Evolutionary conservation across 2,329 filamentous ascomycete species (phyloP).

Genomic region (Aspergillus piperis): DNA sequence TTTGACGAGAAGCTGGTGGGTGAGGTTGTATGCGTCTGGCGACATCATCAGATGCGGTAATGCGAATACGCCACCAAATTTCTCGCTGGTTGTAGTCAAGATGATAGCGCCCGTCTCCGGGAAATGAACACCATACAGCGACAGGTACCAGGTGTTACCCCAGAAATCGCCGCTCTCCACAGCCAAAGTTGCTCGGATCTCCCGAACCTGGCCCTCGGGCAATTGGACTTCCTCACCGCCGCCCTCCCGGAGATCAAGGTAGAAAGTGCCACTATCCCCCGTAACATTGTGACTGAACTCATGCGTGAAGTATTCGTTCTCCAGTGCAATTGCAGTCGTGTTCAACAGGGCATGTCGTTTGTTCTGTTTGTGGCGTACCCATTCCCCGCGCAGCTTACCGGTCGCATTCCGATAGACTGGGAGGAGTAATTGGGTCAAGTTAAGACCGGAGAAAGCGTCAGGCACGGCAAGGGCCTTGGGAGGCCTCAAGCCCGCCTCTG

Average conservation of each 20-base stretch:
- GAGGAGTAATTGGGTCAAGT: slow-evolving; percentile 45
- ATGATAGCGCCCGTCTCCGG: slow-evolving; percentile 76
- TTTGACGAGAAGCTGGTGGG: slow-evolving; percentile 67
- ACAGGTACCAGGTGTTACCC: slow-evolving; percentile 76
- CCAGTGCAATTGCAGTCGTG: slow-evolving; percentile 64
- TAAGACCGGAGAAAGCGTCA: slow-evolving; percentile 29
- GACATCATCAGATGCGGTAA: slow-evolving; percentile 78
- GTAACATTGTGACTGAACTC: slow-evolving; percentile 82
- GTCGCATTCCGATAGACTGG: slow-evolving; percentile 77
- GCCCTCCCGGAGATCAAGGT: slow-evolving; percentile 65
- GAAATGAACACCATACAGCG: slow-evolving; percentile 83
- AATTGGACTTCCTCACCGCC: slow-evolving; percentile 40
- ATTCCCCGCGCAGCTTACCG: slow-evolving; percentile 73
- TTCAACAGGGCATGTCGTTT: slow-evolving; percentile 58
- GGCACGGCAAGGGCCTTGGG: slow-evolving; percentile 31
- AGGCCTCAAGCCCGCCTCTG: slow-evolving; percentile 33
- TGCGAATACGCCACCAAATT: slow-evolving; percentile 88
- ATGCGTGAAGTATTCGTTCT: slow-evolving; percentile 65
- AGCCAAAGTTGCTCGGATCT: slow-evolving; percentile 68
- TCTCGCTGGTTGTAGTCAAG: slow-evolving; percentile 87
- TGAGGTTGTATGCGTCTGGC: slow-evolving; percentile 56
- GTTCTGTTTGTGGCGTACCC: slow-evolving; percentile 63
- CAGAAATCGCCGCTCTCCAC: slow-evolving; percentile 70
- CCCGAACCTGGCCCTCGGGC: slow-evolving; percentile 60
- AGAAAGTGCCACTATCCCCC: slow-evolving; percentile 67